These are phyloP conservation scores for Debaryomyces maramus DNA, from an alignment of 805 yeast species.

Conservation along the genomic window DNA sequence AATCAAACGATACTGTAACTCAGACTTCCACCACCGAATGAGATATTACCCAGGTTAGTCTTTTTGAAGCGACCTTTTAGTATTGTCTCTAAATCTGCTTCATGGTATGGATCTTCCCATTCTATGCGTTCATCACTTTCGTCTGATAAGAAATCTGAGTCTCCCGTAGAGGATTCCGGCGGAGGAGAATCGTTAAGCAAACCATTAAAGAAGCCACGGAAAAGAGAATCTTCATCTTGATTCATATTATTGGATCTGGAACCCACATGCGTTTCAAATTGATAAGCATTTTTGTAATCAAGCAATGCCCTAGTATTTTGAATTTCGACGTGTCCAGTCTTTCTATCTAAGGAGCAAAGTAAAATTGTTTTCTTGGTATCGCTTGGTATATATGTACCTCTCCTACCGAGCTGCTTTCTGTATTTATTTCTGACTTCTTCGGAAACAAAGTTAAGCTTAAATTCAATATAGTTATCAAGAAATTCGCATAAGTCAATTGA, in stretches of 20 bases:
- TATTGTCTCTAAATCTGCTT: conserved; percentile 3
- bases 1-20: conserved; percentile 8
- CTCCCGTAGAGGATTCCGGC: neutral
- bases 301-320: conserved; percentile 31
- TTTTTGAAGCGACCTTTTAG: conserved; percentile 8
- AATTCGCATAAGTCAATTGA: conserved; percentile 27
- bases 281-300: conserved; percentile 17
- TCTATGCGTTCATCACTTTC: conserved; percentile 9
- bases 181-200: conserved; percentile 3
- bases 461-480: conserved; percentile 19
- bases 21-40: conserved; percentile 11
- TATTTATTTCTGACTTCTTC: conserved; percentile 6
- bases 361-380: conserved; percentile 17
- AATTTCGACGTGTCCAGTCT: conserved; percentile 34
- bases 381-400: neutral
- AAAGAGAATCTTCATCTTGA: conserved; percentile 1
- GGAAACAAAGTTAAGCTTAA: conserved; percentile 4
- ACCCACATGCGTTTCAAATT: conserved; percentile 4
- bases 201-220: conserved; percentile 1
- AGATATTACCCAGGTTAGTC: conserved; percentile 1
- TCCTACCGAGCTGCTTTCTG: conserved; percentile 7
- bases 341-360: conserved; percentile 37
- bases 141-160: conserved; percentile 2
- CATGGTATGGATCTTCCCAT: conserved; percentile 9
- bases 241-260: conserved; percentile 1